A percentile compares a stretch with the other conserved stretches of the same genome.
Conservation (phyloP, 257 asterid genomes). For the Przewalskia tangutica region DNA sequence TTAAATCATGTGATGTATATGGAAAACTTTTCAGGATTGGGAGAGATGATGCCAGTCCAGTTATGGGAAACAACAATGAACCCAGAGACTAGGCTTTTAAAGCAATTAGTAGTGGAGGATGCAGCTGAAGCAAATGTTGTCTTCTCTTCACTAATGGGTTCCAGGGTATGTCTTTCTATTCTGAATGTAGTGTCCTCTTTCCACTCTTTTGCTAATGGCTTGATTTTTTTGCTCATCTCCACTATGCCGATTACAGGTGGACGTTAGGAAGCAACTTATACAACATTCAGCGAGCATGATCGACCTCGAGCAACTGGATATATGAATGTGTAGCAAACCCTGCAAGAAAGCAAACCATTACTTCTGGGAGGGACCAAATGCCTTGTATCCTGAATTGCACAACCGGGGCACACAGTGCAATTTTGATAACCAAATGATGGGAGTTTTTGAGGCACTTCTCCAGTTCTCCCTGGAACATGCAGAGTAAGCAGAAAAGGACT, state of each 20-base stretch:
- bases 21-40: constrained; percentile 58
- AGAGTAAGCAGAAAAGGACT: background rate
- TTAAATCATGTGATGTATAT: background rate
- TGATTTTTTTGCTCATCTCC: background rate
- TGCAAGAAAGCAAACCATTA: background rate
- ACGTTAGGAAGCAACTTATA: constrained; percentile 69
- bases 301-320: constrained; percentile 65
- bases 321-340: constrained; percentile 19
- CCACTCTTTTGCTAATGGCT: background rate
- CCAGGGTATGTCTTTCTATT: constrained; percentile 38
- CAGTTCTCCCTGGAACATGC: background rate
- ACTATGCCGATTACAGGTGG: constrained; percentile 47
- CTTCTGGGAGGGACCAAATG: background rate
- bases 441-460: background rate
- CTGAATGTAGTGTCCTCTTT: background rate
- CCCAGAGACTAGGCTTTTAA: constrained; percentile 73
- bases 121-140: constrained; percentile 78
- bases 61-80: constrained; percentile 97
- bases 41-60: constrained; percentile 99
- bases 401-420: background rate
- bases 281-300: constrained; percentile 41
- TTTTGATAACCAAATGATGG: background rate
- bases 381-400: background rate
- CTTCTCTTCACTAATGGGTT: constrained; percentile 95
- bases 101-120: constrained; percentile 75